These are phyloP conservation scores for Vigna unguiculata DNA, from an alignment of 306 rosid genomes.

Conservation along the genomic window DNA sequence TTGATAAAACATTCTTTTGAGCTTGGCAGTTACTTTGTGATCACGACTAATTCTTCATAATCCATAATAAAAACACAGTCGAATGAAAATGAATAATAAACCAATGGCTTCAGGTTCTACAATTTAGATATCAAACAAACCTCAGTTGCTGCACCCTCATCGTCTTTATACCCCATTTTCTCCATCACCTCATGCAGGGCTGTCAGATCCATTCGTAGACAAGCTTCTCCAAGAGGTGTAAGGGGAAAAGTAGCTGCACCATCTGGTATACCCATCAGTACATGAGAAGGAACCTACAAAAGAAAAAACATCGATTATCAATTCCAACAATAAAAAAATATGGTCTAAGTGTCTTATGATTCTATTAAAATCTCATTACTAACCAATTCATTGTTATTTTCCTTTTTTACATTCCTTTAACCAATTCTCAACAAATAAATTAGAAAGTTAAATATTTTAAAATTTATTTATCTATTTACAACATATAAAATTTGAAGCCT, in stretches of 20 bases:
- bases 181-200: conserved; percentile 89
- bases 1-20: background rate
- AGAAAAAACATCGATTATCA: conserved; percentile 35
- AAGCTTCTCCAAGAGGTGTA: conserved; percentile 89
- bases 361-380: background rate
- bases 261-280: conserved; percentile 84
- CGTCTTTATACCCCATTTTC: conserved; percentile 87
- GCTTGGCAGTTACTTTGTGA: background rate
- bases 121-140: conserved; percentile 54
- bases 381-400: background rate
- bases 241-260: conserved; percentile 63
- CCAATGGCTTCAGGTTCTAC: conserved; percentile 25
- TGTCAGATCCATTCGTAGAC: conserved; percentile 83
- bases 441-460: background rate
- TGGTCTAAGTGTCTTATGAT: conserved; percentile 7
- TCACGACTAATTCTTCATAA: background rate
- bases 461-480: background rate
- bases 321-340: conserved; percentile 42
- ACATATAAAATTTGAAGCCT: background rate
- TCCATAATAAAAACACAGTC: background rate
- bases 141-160: conserved; percentile 95
- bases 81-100: conserved; percentile 9
- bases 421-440: conserved; percentile 1
- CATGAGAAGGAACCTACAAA: conserved; percentile 89
- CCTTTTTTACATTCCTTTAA: background rate